A percentile compares a stretch with the other conserved stretches of the same genome.
phyloP scores from a whole-genome alignment of 768 basidiomycete species.

The Russula dissimulans region DNA sequence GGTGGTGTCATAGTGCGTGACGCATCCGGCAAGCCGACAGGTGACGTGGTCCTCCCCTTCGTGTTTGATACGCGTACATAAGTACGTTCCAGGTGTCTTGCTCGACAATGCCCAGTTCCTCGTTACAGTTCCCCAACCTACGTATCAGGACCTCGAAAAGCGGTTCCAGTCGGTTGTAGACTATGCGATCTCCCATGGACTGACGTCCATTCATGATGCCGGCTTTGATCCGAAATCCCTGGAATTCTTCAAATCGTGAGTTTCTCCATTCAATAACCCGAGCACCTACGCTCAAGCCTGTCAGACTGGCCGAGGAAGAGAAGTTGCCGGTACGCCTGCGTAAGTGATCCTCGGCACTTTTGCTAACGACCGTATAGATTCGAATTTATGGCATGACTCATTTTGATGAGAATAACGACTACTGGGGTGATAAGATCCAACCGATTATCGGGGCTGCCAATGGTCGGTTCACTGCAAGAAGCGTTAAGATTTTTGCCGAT shows the following conservation, averaged over 20 bases:
- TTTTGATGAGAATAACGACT: slow-evolving; percentile 55
- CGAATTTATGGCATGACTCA: slow-evolving; percentile 72
- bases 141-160: slow-evolving; percentile 51
- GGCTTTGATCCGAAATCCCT: slow-evolving; percentile 61
- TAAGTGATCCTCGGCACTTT: not conserved
- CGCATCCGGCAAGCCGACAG: slow-evolving; percentile 56
- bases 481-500: slow-evolving; percentile 73
- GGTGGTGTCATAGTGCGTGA: slow-evolving; percentile 78
- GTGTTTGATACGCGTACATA: not conserved
- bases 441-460: slow-evolving; percentile 50
- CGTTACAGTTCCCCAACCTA: slow-evolving; percentile 52
- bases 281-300: slow-evolving; percentile 1
- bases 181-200: slow-evolving; percentile 60
- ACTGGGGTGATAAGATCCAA: slow-evolving; percentile 61
- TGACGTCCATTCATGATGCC: slow-evolving; percentile 86
- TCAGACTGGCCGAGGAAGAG: slow-evolving; percentile 51
- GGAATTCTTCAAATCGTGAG: slow-evolving; percentile 62
- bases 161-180: slow-evolving; percentile 53
- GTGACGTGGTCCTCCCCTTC: slow-evolving; percentile 29
- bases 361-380: slow-evolving; percentile 36
- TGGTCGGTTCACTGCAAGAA: slow-evolving; percentile 58
- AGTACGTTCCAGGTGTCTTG: slow-evolving; percentile 45
- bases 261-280: slow-evolving; percentile 1
- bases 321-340: slow-evolving; percentile 45
- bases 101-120: slow-evolving; percentile 84